A percentile compares a stretch with the other conserved stretches of the same genome.
Evolutionary conservation across 495 filamentous ascomycete species (phyloP).

Genomic region (Cladorrhinum samala): DNA sequence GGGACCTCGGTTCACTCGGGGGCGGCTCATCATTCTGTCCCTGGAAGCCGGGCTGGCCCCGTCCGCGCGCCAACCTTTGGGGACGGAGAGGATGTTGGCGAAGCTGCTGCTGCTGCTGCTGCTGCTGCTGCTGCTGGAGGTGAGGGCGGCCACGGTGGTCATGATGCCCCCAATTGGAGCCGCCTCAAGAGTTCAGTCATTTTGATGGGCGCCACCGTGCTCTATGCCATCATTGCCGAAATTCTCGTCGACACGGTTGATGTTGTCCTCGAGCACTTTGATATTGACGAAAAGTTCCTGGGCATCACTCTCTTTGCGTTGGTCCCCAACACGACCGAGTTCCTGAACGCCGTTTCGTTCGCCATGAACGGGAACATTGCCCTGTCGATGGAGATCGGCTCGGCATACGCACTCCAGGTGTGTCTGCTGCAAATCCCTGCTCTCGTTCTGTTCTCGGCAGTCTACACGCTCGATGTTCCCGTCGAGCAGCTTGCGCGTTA

Average conservation of each 20-base stretch:
- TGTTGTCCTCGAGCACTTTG: constrained; percentile 78
- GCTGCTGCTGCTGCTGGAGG: constrained; percentile 33
- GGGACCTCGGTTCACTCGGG: constrained; percentile 14
- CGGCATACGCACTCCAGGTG: constrained; percentile 94
- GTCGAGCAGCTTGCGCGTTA: constrained; percentile 57
- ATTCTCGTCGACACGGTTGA: constrained; percentile 96
- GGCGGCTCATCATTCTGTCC: constrained; percentile 14
- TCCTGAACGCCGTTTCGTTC: constrained; percentile 97
- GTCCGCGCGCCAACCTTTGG: constrained; percentile 37
- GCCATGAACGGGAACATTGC: constrained; percentile 99
- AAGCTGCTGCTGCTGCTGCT: constrained; percentile 30
- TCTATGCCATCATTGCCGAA: constrained; percentile 94
- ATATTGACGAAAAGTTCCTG: constrained; percentile 96
- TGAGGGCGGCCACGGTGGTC: constrained; percentile 56
- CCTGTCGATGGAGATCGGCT: constrained; percentile 97
- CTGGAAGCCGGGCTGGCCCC: constrained; percentile 27
- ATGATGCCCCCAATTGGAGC: constrained; percentile 98
- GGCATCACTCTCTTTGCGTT: constrained; percentile 96
- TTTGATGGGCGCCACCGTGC: constrained; percentile 79
- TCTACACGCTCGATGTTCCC: constrained; percentile 34
- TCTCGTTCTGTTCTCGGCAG: constrained; percentile 82
- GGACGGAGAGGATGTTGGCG: constrained; percentile 34
- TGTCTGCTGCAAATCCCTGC: constrained; percentile 95
- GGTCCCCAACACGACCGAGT: constrained; percentile 97
- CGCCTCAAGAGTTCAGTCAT: constrained; percentile 83